Evolutionary conservation across 108 stramenopile genomes (phyloP), one percentile per base, ranked within the genome.

Genomic region (Chaetoceros tenuissimus): DNA sequence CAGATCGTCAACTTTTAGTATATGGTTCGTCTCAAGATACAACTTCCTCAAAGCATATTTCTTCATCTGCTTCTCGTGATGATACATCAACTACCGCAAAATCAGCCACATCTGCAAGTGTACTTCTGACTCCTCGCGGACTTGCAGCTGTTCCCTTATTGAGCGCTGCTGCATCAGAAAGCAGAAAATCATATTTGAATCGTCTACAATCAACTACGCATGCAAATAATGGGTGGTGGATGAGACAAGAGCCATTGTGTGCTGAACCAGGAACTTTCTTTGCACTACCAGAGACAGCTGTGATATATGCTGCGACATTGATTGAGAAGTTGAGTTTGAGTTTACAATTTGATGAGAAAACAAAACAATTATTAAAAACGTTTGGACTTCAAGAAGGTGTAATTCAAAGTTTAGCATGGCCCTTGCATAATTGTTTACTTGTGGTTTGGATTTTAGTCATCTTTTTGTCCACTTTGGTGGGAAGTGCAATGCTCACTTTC

Each of bases 101-200:
- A 44, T 26, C 63, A 3, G 63, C 55, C 31, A 25, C n/a, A 1
- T 26, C 3, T 7, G 53, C 51, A 2, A 45, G 46, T 24, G 48
- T 69, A 5, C 30, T 66, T 23, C 59, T 68, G 23, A 77, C 71
- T 17, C 85, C 85, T 2, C 57, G 84, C 7, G 90, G 90, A 17
- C 52, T 92, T 1, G 90, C 85, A 18, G 85, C 90, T 46, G 80
- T 88, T 53, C 83, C 90, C 0, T 58, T 92, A 7, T 48, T 92
- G 19, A 85, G 85, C 55, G 84, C 86, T 3, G 90, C 90, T 3
- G 87, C 85, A 3, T 74, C 82, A 24, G 90, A 92, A 70, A 80
- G 84, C 3, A 78, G 86, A 24, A 53, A 66, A 7, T 81, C 84
- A 17, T 92, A 92, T 59, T 66, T 92, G 53, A 67, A 79, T 24